These are phyloP conservation scores for Malassezia cuniculi DNA, from an alignment of 1,284 basidiomycete genomes.

Conservation along the genomic window DNA sequence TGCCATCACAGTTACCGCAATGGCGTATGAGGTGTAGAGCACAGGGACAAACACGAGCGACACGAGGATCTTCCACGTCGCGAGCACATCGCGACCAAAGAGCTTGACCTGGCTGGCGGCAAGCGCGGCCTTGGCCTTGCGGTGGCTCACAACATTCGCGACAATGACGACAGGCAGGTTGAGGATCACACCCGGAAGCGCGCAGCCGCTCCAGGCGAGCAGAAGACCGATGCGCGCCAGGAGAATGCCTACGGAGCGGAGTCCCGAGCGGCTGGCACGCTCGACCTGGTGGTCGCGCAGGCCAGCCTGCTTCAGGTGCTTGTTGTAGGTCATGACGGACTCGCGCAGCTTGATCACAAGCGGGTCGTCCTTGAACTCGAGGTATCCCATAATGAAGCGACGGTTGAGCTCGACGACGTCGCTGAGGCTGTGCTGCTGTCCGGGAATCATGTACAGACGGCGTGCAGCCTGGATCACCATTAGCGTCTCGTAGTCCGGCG, in stretches of 20 bases:
- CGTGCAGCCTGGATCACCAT: constrained; percentile 96
- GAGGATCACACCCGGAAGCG: constrained; percentile 83
- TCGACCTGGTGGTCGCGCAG: constrained; percentile 92
- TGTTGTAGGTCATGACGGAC: constrained; percentile 87
- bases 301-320: constrained; percentile 78
- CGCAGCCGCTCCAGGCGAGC: constrained; percentile 69
- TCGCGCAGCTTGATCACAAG: constrained; percentile 67
- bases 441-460: constrained; percentile 83
- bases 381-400: constrained; percentile 83
- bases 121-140: constrained; percentile 92
- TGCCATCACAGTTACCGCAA: constrained; percentile 61
- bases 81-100: constrained; percentile 83
- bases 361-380: constrained; percentile 83
- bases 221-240: constrained; percentile 72
- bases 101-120: constrained; percentile 93
- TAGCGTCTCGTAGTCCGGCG: constrained; percentile 93
- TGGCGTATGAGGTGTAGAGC: constrained; percentile 54
- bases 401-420: constrained; percentile 95
- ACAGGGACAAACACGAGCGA: constrained; percentile 79
- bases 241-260: constrained; percentile 77
- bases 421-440: constrained; percentile 81
- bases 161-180: constrained; percentile 90
- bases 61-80: constrained; percentile 95
- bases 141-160: constrained; percentile 73
- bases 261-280: constrained; percentile 54